Percentiles rank a stretch among this genome's conserved stretches.
These are phyloP conservation scores for Cercospora citrullina DNA, from an alignment of 2,329 filamentous ascomycete genomes.

Conservation along the genomic window DNA sequence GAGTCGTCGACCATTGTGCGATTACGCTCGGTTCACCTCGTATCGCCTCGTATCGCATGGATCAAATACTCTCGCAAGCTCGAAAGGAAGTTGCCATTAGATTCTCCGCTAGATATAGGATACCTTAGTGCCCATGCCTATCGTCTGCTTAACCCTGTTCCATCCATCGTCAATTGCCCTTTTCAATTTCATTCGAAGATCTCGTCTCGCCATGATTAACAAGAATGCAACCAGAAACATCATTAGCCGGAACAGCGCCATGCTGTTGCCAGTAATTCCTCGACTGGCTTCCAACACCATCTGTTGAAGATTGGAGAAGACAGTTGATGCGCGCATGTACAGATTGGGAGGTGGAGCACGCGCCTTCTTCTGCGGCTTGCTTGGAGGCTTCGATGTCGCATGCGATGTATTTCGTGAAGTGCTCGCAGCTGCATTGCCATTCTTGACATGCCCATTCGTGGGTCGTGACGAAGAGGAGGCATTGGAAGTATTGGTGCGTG, in stretches of 20 bases:
- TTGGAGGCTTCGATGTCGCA: conserved; percentile 22
- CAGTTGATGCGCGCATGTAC: conserved; percentile 32
- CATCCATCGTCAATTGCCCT: conserved; percentile 69
- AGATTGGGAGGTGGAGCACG: conserved; percentile 25
- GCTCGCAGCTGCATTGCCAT: conserved; percentile 7
- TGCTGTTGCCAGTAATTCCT: conserved; percentile 56
- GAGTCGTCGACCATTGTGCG: too few species aligned
- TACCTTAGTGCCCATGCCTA: conserved; percentile 96
- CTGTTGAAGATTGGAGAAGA: conserved; percentile 50
- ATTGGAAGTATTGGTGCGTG: conserved; percentile 17
- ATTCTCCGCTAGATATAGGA: conserved; percentile 71
- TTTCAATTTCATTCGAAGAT: conserved; percentile 72
- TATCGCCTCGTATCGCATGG: neutral
- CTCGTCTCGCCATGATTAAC: conserved; percentile 71
- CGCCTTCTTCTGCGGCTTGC: conserved; percentile 27
- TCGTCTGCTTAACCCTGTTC: conserved; percentile 78
- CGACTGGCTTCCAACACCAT: conserved; percentile 44
- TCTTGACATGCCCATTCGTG: conserved; percentile 12
- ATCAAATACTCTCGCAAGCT: neutral
- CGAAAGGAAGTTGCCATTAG: neutral
- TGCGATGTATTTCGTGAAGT: conserved; percentile 16
- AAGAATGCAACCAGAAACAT: conserved; percentile 79
- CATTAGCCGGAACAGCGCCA: conserved; percentile 60
- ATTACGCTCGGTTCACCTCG: too few species aligned
- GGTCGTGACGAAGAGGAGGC: conserved; percentile 11